Percentiles rank a stretch among this genome's conserved stretches.
phyloP scores from a whole-genome alignment of 164 flowering plant species.

The Annona cherimola region DNA sequence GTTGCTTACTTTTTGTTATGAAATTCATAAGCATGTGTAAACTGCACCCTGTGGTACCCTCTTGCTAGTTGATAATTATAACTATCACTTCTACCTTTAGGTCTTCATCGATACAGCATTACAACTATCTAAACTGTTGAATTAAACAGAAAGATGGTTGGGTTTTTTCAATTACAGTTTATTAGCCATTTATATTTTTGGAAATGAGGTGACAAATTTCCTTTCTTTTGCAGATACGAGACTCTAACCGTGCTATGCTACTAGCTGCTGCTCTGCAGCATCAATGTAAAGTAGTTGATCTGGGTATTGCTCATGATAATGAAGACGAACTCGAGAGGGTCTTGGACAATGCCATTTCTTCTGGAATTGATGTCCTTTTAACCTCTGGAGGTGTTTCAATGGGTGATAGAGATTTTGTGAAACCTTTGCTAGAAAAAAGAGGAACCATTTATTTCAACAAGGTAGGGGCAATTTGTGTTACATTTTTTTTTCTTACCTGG shows the following conservation, averaged over 20 bases:
- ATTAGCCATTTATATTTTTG: not conserved
- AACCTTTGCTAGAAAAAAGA: slow-evolving; percentile 67
- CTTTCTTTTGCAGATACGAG: slow-evolving; percentile 65
- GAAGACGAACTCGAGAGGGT: slow-evolving; percentile 54
- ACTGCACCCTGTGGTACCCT: not conserved
- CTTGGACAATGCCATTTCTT: slow-evolving; percentile 49
- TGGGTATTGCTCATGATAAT: slow-evolving; percentile 86
- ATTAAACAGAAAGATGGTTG: not conserved
- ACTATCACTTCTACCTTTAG: not conserved
- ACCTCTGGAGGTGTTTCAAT: slow-evolving; percentile 99
- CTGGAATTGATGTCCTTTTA: slow-evolving; percentile 63
- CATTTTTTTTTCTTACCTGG: slow-evolving; percentile 1
- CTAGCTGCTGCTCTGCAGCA: slow-evolving; percentile 79
- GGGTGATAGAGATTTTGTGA: slow-evolving; percentile 94
- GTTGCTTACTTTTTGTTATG: not conserved
- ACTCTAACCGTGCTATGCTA: slow-evolving; percentile 90
- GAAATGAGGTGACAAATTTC: not conserved
- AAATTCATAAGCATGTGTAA: not conserved
- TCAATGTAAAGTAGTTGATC: slow-evolving; percentile 69
- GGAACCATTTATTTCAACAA: slow-evolving; percentile 62
- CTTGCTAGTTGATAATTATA: not conserved
- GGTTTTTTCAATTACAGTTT: not conserved
- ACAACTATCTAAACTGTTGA: not conserved
- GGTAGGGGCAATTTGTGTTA: slow-evolving; percentile 34
- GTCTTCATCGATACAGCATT: not conserved